These are phyloP conservation scores for Iodosphaeria phyllophila DNA, from an alignment of 2,329 filamentous ascomycete species.

Conservation along the genomic window DNA sequence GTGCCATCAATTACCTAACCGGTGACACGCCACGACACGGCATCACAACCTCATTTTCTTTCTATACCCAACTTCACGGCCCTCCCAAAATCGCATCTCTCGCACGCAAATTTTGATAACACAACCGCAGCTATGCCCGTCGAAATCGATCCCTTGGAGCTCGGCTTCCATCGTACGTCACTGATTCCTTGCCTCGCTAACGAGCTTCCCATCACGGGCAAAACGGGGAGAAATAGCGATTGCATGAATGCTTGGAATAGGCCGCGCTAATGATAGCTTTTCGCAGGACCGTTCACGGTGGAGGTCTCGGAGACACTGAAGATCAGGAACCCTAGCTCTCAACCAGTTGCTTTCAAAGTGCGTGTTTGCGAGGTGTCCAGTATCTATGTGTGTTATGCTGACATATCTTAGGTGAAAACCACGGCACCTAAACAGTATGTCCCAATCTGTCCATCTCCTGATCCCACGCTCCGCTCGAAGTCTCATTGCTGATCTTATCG, in stretches of 20 bases:
- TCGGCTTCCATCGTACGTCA: constrained; percentile 77
- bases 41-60: too few relatives aligned
- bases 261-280: constrained; percentile 8
- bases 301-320: constrained; percentile 47
- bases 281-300: constrained; percentile 43
- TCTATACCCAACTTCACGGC: too few relatives aligned
- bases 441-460: constrained; percentile 5
- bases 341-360: constrained; percentile 55
- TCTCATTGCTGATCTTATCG: constrained; percentile 7
- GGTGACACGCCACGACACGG: too few relatives aligned
- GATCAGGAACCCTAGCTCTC: constrained; percentile 43
- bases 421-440: constrained; percentile 95
- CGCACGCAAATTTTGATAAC: not conserved
- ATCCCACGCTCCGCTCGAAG: constrained; percentile 6
- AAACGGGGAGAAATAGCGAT: not conserved
- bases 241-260: too few relatives aligned
- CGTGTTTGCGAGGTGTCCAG: constrained; percentile 10
- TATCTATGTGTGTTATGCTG: too few relatives aligned
- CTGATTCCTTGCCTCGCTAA: constrained; percentile 4
- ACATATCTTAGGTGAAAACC: constrained; percentile 67
- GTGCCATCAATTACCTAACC: too few relatives aligned
- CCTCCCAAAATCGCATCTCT: too few relatives aligned
- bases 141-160: constrained; percentile 78
- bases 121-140: constrained; percentile 53
- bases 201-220: not conserved